Percentiles rank a stretch among this genome's conserved stretches.
Conservation (phyloP, 257 asterid genomes). For the Fraxinus pennsylvanica region DNA sequence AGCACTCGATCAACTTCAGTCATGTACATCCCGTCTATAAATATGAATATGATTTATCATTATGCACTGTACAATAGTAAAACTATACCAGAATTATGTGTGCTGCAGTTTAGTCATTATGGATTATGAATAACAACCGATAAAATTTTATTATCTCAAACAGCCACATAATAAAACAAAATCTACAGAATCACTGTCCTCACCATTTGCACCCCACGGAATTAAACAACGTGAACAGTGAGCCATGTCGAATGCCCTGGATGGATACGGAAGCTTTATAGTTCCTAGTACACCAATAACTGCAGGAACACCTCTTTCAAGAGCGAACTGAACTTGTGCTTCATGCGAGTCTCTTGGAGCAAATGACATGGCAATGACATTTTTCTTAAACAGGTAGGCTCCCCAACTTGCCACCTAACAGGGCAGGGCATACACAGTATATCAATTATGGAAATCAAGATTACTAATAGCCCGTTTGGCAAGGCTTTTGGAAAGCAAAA, state of each 20-base stretch:
- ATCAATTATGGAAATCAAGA: not conserved
- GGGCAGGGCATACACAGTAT: not conserved
- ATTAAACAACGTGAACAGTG: slow-evolving; percentile 52
- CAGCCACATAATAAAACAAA: not conserved
- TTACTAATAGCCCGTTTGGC: not conserved
- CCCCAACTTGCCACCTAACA: slow-evolving; percentile 52
- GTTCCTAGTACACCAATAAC: slow-evolving; percentile 49
- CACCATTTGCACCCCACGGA: slow-evolving; percentile 47
- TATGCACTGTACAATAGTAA: not conserved
- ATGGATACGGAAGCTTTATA: slow-evolving; percentile 44
- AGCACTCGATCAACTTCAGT: slow-evolving; percentile 47
- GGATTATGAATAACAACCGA: not conserved
- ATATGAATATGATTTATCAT: not conserved
- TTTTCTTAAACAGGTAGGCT: slow-evolving; percentile 46
- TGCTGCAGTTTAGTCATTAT: not conserved
- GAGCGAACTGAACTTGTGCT: slow-evolving; percentile 50
- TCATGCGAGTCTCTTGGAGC: slow-evolving; percentile 50
- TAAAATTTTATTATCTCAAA: not conserved
- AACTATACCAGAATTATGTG: not conserved
- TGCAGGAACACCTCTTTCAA: slow-evolving; percentile 53
- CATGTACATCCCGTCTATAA: slow-evolving; percentile 42
- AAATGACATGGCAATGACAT: slow-evolving; percentile 51
- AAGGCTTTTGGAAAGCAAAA: too few relatives aligned
- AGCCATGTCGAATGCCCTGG: slow-evolving; percentile 51
- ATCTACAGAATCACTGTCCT: slow-evolving; percentile 1